phyloP scores from a whole-genome alignment of 2,329 filamentous ascomycete genomes.

The Nemania sp. region DNA sequence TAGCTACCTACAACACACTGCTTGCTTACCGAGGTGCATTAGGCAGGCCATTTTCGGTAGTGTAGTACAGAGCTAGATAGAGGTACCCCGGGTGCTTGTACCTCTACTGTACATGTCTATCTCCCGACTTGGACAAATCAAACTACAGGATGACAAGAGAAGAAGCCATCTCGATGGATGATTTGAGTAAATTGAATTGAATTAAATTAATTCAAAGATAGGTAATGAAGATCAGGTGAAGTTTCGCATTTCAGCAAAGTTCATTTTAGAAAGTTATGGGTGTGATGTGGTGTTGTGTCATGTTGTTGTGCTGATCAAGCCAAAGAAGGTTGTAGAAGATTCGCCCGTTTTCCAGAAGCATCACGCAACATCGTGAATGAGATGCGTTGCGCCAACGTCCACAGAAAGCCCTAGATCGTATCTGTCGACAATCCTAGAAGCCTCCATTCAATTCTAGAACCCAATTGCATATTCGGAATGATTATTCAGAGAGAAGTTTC shows the following conservation, averaged over 20 bases:
- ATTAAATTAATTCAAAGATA: not conserved
- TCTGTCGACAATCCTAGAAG: constrained; percentile 14
- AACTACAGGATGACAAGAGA: not conserved
- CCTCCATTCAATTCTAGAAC: constrained; percentile 48
- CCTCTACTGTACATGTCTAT: not conserved
- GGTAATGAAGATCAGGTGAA: not conserved
- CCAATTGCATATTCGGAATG: constrained; percentile 33
- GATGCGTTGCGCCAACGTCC: constrained; percentile 34
- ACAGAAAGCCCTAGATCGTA: not conserved
- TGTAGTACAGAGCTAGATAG: not conserved
- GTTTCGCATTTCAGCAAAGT: constrained; percentile 10
- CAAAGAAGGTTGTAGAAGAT: constrained; percentile 44
- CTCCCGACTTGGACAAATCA: not conserved
- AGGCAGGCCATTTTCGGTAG: not conserved
- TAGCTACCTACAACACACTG: not conserved
- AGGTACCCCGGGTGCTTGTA: not conserved
- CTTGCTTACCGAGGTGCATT: not conserved
- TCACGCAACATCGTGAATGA: constrained; percentile 44
- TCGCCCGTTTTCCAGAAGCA: constrained; percentile 45
- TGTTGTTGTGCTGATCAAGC: not conserved
- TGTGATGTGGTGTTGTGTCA: not conserved
- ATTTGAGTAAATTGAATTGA: not conserved
- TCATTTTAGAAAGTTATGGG: not conserved
- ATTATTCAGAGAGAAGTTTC: constrained; percentile 36
- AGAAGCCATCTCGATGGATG: not conserved